Evolutionary conservation across 306 rosid genomes (phyloP).

Genomic region (Hippophae tibetana): DNA sequence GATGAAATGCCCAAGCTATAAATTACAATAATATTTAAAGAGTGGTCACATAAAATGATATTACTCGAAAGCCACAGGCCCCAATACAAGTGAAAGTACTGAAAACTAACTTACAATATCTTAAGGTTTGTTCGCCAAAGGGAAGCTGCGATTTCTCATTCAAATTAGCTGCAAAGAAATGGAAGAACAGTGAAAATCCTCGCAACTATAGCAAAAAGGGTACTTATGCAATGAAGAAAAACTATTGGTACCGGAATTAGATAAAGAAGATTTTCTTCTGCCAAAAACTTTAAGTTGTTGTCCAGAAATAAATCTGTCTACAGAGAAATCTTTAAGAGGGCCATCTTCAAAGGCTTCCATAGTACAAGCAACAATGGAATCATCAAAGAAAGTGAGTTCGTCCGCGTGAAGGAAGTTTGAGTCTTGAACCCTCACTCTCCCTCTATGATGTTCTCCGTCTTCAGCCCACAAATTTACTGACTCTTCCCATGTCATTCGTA

Average conservation of each 20-base stretch:
- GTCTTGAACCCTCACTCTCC: conserved; percentile 55
- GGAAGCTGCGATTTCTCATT: conserved; percentile 41
- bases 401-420: conserved; percentile 69
- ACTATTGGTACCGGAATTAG: conserved; percentile 39
- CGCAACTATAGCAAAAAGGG: not conserved
- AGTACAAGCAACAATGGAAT: conserved; percentile 65
- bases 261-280: conserved; percentile 57
- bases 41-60: too few relatives aligned
- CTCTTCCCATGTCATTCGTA: conserved; percentile 87
- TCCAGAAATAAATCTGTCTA: conserved; percentile 78
- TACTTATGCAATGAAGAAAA: not conserved
- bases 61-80: too few relatives aligned
- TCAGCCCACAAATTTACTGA: conserved; percentile 85
- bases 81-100: not conserved
- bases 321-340: conserved; percentile 65
- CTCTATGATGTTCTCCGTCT: conserved; percentile 69
- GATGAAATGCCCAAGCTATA: not conserved
- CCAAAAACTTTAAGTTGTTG: conserved; percentile 90
- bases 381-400: conserved; percentile 76
- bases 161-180: conserved; percentile 23
- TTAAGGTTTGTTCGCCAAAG: conserved; percentile 36
- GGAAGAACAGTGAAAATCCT: not conserved
- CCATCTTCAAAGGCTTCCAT: conserved; percentile 88
- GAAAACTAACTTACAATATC: conserved; percentile 39
- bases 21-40: too few relatives aligned